phyloP scores from a whole-genome alignment of 2,329 filamentous ascomycete genomes.

The Alternaria gaisen region DNA sequence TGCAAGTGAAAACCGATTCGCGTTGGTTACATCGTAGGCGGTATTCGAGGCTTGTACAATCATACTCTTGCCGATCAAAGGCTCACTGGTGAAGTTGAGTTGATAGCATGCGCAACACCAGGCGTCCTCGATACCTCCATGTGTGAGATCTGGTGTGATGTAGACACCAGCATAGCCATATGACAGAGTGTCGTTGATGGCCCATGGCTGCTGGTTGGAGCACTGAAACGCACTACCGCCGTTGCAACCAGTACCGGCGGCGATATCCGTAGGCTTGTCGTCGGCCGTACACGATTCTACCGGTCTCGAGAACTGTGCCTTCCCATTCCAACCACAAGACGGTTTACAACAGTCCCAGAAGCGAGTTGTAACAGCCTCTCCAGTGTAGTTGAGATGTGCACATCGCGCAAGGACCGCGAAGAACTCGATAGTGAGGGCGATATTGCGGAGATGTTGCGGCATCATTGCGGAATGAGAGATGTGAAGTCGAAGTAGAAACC shows the following conservation, averaged over 20 bases:
- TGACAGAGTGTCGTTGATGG: constrained; percentile 64
- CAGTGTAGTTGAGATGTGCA: constrained; percentile 37
- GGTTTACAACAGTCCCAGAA: constrained; percentile 74
- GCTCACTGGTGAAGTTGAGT: constrained; percentile 66
- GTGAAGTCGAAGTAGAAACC: constrained; percentile 39
- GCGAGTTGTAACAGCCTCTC: constrained; percentile 47
- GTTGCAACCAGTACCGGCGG: constrained; percentile 62
- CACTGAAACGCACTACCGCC: constrained; percentile 67
- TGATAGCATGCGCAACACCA: constrained; percentile 75
- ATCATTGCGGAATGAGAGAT: constrained; percentile 46
- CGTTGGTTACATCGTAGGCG: constrained; percentile 51
- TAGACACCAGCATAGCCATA: constrained; percentile 72
- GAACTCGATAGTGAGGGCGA: constrained; percentile 35
- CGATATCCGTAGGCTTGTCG: constrained; percentile 62
- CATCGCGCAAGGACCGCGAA: constrained; percentile 32
- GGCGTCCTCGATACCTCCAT: constrained; percentile 62
- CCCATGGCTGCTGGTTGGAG: constrained; percentile 69
- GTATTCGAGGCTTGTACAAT: constrained; percentile 72
- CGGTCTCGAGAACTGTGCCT: constrained; percentile 62
- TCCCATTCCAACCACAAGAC: constrained; percentile 68
- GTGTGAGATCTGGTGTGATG: constrained; percentile 50
- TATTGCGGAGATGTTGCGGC: constrained; percentile 40
- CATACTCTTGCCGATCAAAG: constrained; percentile 68
- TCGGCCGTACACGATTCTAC: constrained; percentile 64
- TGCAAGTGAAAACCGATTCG: constrained; percentile 49